phyloP scores from a whole-genome alignment of 1,284 basidiomycete genomes.

The Gomphus bonarii region DNA sequence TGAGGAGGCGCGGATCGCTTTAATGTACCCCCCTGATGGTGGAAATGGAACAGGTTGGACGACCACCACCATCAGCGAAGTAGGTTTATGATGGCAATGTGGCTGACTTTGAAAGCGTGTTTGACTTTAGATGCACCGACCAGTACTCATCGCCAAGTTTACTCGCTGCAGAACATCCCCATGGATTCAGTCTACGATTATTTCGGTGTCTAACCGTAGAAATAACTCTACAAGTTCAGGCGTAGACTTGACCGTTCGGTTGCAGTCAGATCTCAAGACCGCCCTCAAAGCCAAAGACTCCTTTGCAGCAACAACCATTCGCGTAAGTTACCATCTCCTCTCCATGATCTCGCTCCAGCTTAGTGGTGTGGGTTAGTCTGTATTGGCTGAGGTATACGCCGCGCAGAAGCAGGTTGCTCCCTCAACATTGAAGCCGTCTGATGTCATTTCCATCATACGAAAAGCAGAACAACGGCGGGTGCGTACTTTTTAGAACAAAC shows the following conservation, averaged over 20 bases:
- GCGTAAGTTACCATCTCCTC: constrained; percentile 30
- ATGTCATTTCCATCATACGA: constrained; percentile 40
- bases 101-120: neutral
- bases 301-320: constrained; percentile 44
- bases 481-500: constrained; percentile 20
- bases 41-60: constrained; percentile 24
- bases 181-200: neutral
- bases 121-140: neutral
- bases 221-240: neutral
- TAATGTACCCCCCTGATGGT: constrained; percentile 33
- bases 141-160: neutral
- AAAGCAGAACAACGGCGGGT: constrained; percentile 52
- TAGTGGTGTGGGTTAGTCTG: constrained; percentile 31
- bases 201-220: neutral
- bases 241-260: constrained; percentile 10
- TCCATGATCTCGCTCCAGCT: neutral
- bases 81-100: too few relatives aligned
- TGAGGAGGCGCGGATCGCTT: constrained; percentile 42
- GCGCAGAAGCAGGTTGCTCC: constrained; percentile 44
- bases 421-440: constrained; percentile 28
- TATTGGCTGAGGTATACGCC: constrained; percentile 57
- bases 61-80: too few relatives aligned
- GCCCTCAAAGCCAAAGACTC: constrained; percentile 58
- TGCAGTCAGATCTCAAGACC: constrained; percentile 24
- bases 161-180: neutral